phyloP scores from a whole-genome alignment of 1,139 yeast genomes.

The Arxiozyma heterogenica region DNA sequence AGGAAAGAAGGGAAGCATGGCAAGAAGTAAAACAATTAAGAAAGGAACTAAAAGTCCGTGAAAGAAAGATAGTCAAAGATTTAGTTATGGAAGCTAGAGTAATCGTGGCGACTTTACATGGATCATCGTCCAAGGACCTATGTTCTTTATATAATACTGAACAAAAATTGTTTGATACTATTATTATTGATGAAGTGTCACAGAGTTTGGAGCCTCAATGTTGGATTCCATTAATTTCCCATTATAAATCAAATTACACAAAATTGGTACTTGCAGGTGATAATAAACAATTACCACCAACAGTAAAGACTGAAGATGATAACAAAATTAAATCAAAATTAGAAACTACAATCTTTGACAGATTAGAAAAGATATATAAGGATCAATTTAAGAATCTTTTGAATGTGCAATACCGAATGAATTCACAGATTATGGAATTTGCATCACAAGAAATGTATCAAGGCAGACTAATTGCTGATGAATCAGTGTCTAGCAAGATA shows the following conservation, averaged over 20 bases:
- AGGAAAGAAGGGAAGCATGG: slow-evolving; percentile 61
- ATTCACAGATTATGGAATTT: slow-evolving; percentile 63
- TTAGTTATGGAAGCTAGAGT: slow-evolving; percentile 56
- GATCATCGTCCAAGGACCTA: slow-evolving; percentile 68
- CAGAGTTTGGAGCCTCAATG: slow-evolving; percentile 93
- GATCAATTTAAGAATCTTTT: slow-evolving; percentile 47
- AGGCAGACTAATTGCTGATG: slow-evolving; percentile 53
- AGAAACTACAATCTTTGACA: slow-evolving; percentile 67
- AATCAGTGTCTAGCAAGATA: slow-evolving; percentile 44
- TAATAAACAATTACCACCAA: slow-evolving; percentile 79
- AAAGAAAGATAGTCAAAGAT: slow-evolving; percentile 52
- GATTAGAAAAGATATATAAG: slow-evolving; percentile 49
- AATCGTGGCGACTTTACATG: slow-evolving; percentile 76
- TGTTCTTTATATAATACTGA: slow-evolving; percentile 36
- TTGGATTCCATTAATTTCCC: slow-evolving; percentile 84
- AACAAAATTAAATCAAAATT: slow-evolving; percentile 33
- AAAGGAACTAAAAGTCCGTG: slow-evolving; percentile 61
- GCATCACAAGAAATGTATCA: slow-evolving; percentile 63
- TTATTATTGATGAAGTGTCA: slow-evolving; percentile 91
- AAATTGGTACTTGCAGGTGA: slow-evolving; percentile 76
- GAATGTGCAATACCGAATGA: slow-evolving; percentile 83
- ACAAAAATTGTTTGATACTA: slow-evolving; percentile 54
- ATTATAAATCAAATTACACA: slow-evolving; percentile 42
- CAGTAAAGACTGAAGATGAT: slow-evolving; percentile 43
- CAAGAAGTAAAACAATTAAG: slow-evolving; percentile 57